Evolutionary conservation across 495 filamentous ascomycete genomes (phyloP).

Genomic region (Rhypophila decipiens): DNA sequence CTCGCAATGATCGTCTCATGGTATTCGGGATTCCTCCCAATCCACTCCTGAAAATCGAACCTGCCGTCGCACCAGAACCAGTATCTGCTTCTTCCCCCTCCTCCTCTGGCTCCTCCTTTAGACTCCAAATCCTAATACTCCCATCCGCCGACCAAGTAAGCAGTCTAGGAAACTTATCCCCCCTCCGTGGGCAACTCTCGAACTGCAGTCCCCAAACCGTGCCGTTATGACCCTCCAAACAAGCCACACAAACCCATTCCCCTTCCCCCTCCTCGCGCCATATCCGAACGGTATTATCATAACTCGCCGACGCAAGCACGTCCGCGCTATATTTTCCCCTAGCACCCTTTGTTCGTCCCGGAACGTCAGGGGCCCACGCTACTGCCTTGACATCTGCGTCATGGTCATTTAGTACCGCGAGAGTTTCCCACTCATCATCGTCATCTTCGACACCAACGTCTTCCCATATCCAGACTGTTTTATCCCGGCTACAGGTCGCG

Average conservation of each 20-base stretch:
- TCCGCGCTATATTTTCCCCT: conserved; percentile 37
- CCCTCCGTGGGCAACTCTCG: conserved; percentile 47
- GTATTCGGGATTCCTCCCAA: conserved; percentile 65
- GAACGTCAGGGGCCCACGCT: conserved; percentile 69
- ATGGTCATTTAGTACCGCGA: conserved; percentile 90
- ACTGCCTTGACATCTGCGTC: conserved; percentile 92
- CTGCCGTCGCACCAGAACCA: background rate
- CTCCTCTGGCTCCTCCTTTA: conserved; percentile 49
- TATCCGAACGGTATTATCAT: conserved; percentile 84
- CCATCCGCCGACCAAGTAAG: conserved; percentile 73
- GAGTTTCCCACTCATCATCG: conserved; percentile 80
- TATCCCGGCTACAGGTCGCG: conserved; percentile 86
- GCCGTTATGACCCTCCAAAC: conserved; percentile 64
- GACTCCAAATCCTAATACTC: conserved; percentile 70
- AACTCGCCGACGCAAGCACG: conserved; percentile 76
- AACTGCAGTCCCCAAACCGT: conserved; percentile 90
- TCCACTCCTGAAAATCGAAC: conserved; percentile 17
- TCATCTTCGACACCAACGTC: conserved; percentile 57
- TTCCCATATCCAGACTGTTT: conserved; percentile 99
- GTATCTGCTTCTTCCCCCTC: conserved; percentile 15
- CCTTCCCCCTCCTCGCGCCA: conserved; percentile 83
- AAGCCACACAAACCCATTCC: conserved; percentile 88
- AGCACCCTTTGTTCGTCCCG: conserved; percentile 21
- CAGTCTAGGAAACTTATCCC: conserved; percentile 52
- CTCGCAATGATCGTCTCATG: conserved; percentile 65